A percentile compares a stretch with the other conserved stretches of the same genome.
phyloP scores from a whole-genome alignment of 495 filamentous ascomycete genomes.

The Penicillium fimorum region DNA sequence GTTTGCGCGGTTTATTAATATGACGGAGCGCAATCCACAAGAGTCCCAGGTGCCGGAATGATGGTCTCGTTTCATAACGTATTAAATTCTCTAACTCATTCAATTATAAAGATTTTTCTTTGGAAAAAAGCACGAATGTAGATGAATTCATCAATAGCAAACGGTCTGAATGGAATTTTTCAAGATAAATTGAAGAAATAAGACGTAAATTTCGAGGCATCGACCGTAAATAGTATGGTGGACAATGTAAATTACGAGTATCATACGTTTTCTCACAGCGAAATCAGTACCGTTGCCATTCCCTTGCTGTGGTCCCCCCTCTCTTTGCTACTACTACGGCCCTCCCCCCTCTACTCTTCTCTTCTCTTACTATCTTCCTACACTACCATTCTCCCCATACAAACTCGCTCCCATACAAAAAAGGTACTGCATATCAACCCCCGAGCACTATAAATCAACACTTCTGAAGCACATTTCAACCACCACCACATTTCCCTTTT shows the following conservation, averaged over 20 bases:
- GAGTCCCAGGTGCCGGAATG: constrained; percentile 12
- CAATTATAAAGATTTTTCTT: neutral
- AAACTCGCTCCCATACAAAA: constrained; percentile 57
- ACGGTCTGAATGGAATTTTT: neutral
- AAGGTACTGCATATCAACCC: constrained; percentile 45
- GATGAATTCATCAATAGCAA: neutral
- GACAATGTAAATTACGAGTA: neutral
- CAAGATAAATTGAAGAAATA: neutral
- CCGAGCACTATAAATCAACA: constrained; percentile 35
- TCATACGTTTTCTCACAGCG: constrained; percentile 21
- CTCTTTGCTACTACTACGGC: constrained; percentile 59
- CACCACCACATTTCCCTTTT: constrained; percentile 22
- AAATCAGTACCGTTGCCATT: constrained; percentile 8
- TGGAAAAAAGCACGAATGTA: neutral
- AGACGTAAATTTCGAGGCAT: neutral
- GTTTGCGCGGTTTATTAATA: constrained; percentile 25
- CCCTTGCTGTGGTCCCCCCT: constrained; percentile 22
- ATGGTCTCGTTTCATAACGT: constrained; percentile 19
- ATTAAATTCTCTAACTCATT: neutral
- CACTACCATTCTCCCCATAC: constrained; percentile 57
- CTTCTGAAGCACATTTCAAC: constrained; percentile 20
- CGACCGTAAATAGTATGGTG: neutral
- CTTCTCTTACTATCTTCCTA: constrained; percentile 49
- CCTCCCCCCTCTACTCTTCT: constrained; percentile 39
- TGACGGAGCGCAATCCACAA: constrained; percentile 23